Base-by-base conservation (phyloP, 768 basidiomycete species). In the Crepidotus variabilis region DNA sequence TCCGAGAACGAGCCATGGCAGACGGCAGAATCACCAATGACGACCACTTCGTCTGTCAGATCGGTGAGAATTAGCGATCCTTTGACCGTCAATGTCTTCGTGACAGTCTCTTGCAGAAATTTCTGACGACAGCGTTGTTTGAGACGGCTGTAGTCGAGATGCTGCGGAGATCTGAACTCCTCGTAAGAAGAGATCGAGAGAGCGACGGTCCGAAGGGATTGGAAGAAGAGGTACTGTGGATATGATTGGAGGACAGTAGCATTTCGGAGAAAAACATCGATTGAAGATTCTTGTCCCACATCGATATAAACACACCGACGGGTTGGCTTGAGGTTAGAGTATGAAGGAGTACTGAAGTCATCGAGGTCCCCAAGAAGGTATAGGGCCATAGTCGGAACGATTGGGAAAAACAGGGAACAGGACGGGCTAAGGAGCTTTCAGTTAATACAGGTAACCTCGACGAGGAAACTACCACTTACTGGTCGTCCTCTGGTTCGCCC, bases 201-300 rank as follows among this genome's bases (percentile, higher is more conserved):
- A 4, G 79, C 74, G 50, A 83, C 69, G 8, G 82, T 77, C 32
- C 72, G 72, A 56, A 85, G 77, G 35, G 80, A 79, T 45, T 76
- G 76, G 64, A 85, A 86, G 61, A 80, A 79, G 18, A 85, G 69
- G 46, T 68, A 71, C 6, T 67, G 57, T 1, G 80, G 81, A 62
- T 81, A 79, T 5, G 76, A 78, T 61, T 81, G 81, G 13, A 86
- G 76, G 47, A 85, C 71, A 66, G 82, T 78, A 10, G 82, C 76
- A 50, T 85, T 85, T 20, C 84, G 79, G 24, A 85, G 70, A 61
- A 84, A 80, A n/a, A 86, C 77, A 66, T 86, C 84, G 1, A 73
- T 71, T 0, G 76, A 74, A 0, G 75, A 76, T 67, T 86, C 83
- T 34, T 73, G 61, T 13, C 81, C 83, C 20, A 79, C 70, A 51